phyloP scores from a whole-genome alignment of 768 basidiomycete species.

The Dioszegia aurantiaca region DNA sequence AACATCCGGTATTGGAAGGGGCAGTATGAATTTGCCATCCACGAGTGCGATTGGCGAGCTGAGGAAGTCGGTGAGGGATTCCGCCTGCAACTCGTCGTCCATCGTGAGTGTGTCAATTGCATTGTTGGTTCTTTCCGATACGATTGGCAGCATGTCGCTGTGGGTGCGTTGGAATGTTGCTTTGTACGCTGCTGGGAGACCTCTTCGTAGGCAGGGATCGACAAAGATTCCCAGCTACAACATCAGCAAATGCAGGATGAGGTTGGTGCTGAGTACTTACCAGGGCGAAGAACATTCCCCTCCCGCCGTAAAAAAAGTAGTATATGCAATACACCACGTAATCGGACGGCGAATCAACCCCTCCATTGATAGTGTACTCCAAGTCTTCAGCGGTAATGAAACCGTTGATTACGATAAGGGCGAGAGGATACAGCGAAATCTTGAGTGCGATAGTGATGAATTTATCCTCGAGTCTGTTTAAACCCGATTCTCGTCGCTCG shows the following conservation, averaged over 20 bases:
- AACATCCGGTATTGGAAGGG: too few relatives aligned
- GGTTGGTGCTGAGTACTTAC: slow-evolving; percentile 9
- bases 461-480: slow-evolving; percentile 20
- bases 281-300: slow-evolving; percentile 26
- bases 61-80: too few relatives aligned
- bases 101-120: too few relatives aligned
- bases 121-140: neutral
- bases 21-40: too few relatives aligned
- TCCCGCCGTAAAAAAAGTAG: slow-evolving; percentile 29
- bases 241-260: neutral
- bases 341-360: slow-evolving; percentile 5
- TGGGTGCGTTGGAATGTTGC: neutral
- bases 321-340: slow-evolving; percentile 25
- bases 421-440: slow-evolving; percentile 33
- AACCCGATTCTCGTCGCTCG: too few relatives aligned
- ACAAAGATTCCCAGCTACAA: slow-evolving; percentile 27
- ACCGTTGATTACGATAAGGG: slow-evolving; percentile 24
- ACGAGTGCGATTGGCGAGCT: too few relatives aligned
- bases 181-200: slow-evolving; percentile 10
- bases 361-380: slow-evolving; percentile 18
- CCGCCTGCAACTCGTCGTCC: too few relatives aligned
- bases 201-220: slow-evolving; percentile 27
- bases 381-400: slow-evolving; percentile 30
- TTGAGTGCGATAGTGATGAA: slow-evolving; percentile 31
- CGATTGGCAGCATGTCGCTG: neutral